Base-by-base conservation (phyloP, 2,329 filamentous ascomycete species). In the Alternaria incomplexa region DNA sequence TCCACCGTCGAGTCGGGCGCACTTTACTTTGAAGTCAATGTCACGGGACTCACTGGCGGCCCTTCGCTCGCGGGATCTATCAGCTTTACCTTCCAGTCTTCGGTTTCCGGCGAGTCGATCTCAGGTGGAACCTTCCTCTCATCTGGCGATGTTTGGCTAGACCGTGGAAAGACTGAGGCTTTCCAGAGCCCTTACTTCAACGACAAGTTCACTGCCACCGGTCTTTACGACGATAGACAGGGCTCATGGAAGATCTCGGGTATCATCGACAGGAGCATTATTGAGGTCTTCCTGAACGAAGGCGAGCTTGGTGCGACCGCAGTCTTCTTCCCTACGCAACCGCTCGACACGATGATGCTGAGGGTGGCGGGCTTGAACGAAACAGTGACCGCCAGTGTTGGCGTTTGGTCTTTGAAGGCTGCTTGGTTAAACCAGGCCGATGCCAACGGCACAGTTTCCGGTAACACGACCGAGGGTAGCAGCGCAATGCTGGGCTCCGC, bases 181-280 rank as follows among this genome's bases (percentile, higher is more conserved):
- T 87, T 85, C 69, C 81, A 84, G 15, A 85, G 86, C 64, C 79
- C 82, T 2, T 86, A 85, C 76, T 88, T 87, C 73, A 87, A 84
- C 0, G 84, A 88, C 64, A 85, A 85, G 66, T 86, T 88, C 71
- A 80, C 77, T 6, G 76, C 77, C 5, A 75, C 74, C 1, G 67
- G 68, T 1, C 62, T 77, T 1, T 73, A 75, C 46, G 65, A 72
- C 20, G 64, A 71, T 1, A 56, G 45, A 3, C 63, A 68, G 7
- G 80, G 78, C 13, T 70, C 70, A 0, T 83, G 81, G 75, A 67
- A 70, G 61, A 73, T 88, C 32, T 82, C 83, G 53, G 83, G 83
- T 1, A 79, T 88, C 3, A 79, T 88, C 5, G 87, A 89, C 69
- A 79, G 85, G 6, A 84, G 81, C 12, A 83, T 89, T 25, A 76